phyloP scores from a whole-genome alignment of 768 basidiomycete genomes.

The Terana coerulea region DNA sequence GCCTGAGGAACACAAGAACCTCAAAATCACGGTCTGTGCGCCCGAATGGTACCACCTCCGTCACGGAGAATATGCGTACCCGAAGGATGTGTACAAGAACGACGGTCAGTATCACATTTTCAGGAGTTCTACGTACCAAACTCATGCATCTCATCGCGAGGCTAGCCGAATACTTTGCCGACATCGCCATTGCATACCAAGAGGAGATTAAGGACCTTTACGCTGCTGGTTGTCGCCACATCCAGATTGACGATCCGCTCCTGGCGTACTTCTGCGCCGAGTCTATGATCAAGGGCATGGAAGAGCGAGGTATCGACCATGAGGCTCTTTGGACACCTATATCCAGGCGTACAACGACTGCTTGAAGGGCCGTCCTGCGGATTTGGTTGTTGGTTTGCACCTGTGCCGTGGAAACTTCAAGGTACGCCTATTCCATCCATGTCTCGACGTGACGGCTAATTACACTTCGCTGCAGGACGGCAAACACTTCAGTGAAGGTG shows the following conservation, averaged over 20 bases:
- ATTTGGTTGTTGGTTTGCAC: constrained; percentile 54
- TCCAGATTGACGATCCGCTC: constrained; percentile 46
- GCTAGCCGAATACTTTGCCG: constrained; percentile 45
- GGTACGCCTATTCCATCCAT: constrained; percentile 4
- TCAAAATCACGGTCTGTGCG: constrained; percentile 70
- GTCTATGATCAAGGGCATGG: constrained; percentile 51
- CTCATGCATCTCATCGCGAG: background rate
- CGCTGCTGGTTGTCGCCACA: constrained; percentile 38
- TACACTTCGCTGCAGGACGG: constrained; percentile 32
- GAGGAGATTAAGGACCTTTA: constrained; percentile 44
- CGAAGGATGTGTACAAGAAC: constrained; percentile 53
- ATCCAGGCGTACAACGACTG: constrained; percentile 60
- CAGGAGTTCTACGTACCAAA: background rate
- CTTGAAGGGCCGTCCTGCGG: constrained; percentile 47
- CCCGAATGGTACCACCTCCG: constrained; percentile 72
- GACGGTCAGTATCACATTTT: constrained; percentile 42
- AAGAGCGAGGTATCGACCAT: constrained; percentile 54
- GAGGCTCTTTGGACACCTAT: constrained; percentile 63
- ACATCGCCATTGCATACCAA: constrained; percentile 43
- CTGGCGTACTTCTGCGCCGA: constrained; percentile 66
- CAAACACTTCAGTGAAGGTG: constrained; percentile 56
- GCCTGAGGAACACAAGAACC: constrained; percentile 58
- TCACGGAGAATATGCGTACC: constrained; percentile 61
- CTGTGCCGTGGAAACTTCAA: constrained; percentile 49
- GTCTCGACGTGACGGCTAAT: background rate